Conservation (phyloP, 1,139 yeast species). For the Blastobotrys apis region DNA sequence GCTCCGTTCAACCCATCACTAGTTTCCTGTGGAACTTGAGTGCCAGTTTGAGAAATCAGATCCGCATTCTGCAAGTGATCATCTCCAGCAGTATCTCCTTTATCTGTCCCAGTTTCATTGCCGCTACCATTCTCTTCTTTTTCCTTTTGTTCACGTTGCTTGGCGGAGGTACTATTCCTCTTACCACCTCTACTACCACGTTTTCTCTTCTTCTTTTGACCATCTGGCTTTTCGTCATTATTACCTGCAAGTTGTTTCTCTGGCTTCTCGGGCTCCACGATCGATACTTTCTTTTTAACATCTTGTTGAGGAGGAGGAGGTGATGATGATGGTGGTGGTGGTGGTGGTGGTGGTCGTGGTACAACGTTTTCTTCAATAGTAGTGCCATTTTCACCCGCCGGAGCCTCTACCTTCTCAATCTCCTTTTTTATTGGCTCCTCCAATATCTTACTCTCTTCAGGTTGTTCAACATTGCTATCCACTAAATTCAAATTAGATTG, state of each 20-base stretch:
- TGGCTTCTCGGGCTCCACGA: slow-evolving; percentile 21
- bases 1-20: not conserved
- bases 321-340: not conserved
- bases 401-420: not conserved
- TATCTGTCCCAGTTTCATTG: not conserved
- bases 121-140: slow-evolving; percentile 9
- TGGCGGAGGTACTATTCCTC: slow-evolving; percentile 45
- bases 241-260: slow-evolving; percentile 1
- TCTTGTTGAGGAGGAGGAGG: no score
- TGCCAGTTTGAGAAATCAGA: not conserved
- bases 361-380: not conserved
- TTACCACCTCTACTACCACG: slow-evolving; percentile 83
- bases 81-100: not conserved
- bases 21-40: not conserved
- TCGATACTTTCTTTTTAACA: slow-evolving; percentile 17
- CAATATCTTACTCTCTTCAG: not conserved
- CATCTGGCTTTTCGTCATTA: slow-evolving; percentile 13
- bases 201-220: slow-evolving; percentile 60
- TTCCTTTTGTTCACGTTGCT: slow-evolving; percentile 22
- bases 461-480: not conserved
- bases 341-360: not conserved
- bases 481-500: not conserved
- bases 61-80: not conserved
- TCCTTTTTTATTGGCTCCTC: not conserved
- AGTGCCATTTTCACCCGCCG: not conserved